These are phyloP conservation scores for Aspergillus candidus DNA, from an alignment of 2,329 filamentous ascomycete species.

Conservation along the genomic window DNA sequence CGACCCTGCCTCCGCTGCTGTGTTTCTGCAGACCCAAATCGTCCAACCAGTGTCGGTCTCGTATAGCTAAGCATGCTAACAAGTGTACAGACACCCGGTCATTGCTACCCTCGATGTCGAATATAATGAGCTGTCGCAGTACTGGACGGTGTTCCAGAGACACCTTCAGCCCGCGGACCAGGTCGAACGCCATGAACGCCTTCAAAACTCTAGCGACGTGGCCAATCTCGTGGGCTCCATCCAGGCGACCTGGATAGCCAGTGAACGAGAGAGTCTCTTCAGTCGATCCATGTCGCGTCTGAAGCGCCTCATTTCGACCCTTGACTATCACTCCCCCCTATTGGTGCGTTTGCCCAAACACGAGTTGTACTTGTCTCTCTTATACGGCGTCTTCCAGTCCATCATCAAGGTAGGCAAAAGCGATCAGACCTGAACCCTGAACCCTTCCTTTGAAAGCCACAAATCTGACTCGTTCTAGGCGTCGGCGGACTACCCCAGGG, in stretches of 20 bases:
- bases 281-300: slow-evolving; percentile 21
- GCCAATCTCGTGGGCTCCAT: slow-evolving; percentile 21
- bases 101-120: slow-evolving; percentile 34
- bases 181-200: slow-evolving; percentile 23
- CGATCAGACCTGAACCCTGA: not conserved
- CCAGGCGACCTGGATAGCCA: slow-evolving; percentile 25
- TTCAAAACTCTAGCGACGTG: slow-evolving; percentile 26
- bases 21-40: not conserved
- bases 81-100: slow-evolving; percentile 19
- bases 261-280: slow-evolving; percentile 21
- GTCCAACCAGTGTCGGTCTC: not conserved
- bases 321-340: slow-evolving; percentile 24
- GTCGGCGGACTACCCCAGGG: slow-evolving; percentile 28
- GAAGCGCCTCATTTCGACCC: slow-evolving; percentile 23
- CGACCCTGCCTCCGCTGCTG: slow-evolving; percentile 5
- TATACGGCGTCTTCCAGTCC: slow-evolving; percentile 33
- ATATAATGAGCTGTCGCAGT: slow-evolving; percentile 32
- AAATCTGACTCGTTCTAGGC: slow-evolving; percentile 19
- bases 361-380: slow-evolving; percentile 25
- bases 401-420: slow-evolving; percentile 27
- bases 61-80: not conserved
- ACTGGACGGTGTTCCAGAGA: slow-evolving; percentile 32
- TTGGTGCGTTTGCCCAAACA: slow-evolving; percentile 23
- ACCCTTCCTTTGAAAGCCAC: not conserved
- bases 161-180: slow-evolving; percentile 23